Percentiles rank a stretch among this genome's conserved stretches.
Evolutionary conservation across 306 rosid species (phyloP).

Genomic region (Fagus sylvatica): DNA sequence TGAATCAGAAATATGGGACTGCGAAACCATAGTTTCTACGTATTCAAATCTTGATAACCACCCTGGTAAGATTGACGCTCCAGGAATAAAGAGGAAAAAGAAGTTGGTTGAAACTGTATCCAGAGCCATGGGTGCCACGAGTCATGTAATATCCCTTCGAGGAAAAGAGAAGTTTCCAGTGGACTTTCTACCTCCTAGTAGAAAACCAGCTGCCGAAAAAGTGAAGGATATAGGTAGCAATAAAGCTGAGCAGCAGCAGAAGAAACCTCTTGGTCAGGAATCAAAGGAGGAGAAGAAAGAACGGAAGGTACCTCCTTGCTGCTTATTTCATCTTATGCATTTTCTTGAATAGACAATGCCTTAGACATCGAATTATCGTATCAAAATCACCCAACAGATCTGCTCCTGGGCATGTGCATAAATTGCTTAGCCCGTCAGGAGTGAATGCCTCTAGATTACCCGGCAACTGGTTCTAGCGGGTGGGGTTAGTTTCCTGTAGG

Average conservation of each 20-base stretch:
- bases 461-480: too few relatives aligned
- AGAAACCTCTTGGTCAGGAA: conserved; percentile 76
- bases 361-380: background rate
- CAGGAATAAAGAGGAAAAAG: conserved; percentile 62
- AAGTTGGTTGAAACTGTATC: conserved; percentile 66
- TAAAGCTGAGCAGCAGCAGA: conserved; percentile 55
- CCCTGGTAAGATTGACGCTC: conserved; percentile 76
- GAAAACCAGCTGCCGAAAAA: conserved; percentile 52
- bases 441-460: too few relatives aligned
- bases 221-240: conserved; percentile 34
- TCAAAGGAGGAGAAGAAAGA: conserved; percentile 87
- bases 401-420: too few relatives aligned
- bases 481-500: too few relatives aligned
- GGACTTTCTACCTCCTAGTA: conserved; percentile 65
- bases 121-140: conserved; percentile 51
- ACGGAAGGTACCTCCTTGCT: conserved; percentile 61
- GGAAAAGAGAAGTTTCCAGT: conserved; percentile 84
- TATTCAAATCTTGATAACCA: conserved; percentile 87
- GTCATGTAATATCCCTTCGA: conserved; percentile 56
- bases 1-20: conserved; percentile 88
- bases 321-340: conserved; percentile 5
- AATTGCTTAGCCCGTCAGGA: too few relatives aligned
- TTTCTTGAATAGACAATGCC: conserved; percentile 7
- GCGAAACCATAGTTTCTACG: conserved; percentile 86
- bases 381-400: background rate